Base-by-base conservation (phyloP, 78 protist species). In the Dictyostelium brefeldianum region DNA sequence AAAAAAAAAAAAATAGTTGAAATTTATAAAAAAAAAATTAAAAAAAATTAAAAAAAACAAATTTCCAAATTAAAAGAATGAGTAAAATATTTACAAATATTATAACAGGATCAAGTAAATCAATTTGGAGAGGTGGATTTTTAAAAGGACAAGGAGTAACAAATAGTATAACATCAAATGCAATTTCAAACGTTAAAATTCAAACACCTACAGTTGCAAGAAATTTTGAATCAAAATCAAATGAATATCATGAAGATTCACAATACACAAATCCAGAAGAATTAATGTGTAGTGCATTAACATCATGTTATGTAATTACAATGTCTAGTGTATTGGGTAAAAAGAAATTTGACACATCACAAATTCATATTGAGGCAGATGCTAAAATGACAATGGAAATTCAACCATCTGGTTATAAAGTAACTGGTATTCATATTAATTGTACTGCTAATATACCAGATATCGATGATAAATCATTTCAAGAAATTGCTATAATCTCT, bases 251-350 rank as follows among this genome's bases (percentile, higher is more conserved):
- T 71, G 57, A 71, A 14, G 22, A n/a, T 43, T 74, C 50, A 22
- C 41, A 83, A 7, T 8, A 70, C 54, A 71, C 90, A 18, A 83
- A 83, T 48, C 90, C 90, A 71, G 90, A 83, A 53, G 75, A 83
- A 20, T 43, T 83, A 22, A 71, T 83, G 51, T 75, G 71, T 71
- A 48, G 81, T 8, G 80, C 90, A 36, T 71, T 53, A 31, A 67
- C 90, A 20, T 36, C 80, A 46, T 83, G 90, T 53, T 71, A 51
- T 2, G 51, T 31, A 5, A 83, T 83, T n/a, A 78, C 90, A 20
- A 71, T 83, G 48, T 71, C 81, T 9, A 78, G 70, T 54, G 64
- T 50, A 54, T 29, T 83, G 7, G 71, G 81, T 36, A 41, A 48
- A 17, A 11, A 27, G 9, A 71, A 83, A 15, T 54, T 48, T 10